Conservation (phyloP, 495 filamentous ascomycete genomes). For the Rhizodiscina lignyota region DNA sequence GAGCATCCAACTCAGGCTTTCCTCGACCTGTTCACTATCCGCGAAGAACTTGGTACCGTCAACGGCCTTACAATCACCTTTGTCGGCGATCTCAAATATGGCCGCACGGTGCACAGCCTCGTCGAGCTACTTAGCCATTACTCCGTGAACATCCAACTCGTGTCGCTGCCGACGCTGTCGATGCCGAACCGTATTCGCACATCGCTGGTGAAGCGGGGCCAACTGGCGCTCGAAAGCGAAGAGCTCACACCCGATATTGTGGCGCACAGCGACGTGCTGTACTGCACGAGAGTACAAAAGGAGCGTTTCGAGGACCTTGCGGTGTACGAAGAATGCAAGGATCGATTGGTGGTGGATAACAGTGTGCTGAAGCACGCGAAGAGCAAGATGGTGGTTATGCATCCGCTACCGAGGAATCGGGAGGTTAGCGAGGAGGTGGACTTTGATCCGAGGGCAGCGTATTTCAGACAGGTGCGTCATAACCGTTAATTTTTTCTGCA, state of each 20-base stretch:
- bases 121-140: conserved; percentile 88
- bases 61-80: conserved; percentile 92
- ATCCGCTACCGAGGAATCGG: conserved; percentile 81
- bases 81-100: conserved; percentile 79
- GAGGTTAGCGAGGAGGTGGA: conserved; percentile 94
- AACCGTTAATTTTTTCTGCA: neutral
- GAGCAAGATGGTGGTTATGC: conserved; percentile 79
- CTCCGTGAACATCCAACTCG: conserved; percentile 82
- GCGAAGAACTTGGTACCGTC: conserved; percentile 90
- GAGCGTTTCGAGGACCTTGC: conserved; percentile 70
- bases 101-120: conserved; percentile 85
- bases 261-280: conserved; percentile 71
- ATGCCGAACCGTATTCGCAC: conserved; percentile 60
- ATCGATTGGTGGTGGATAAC: conserved; percentile 76
- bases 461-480: conserved; percentile 88
- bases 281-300: conserved; percentile 92
- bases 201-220: conserved; percentile 50
- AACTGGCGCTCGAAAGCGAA: conserved; percentile 56
- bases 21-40: conserved; percentile 96
- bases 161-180: conserved; percentile 49
- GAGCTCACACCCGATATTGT: conserved; percentile 74
- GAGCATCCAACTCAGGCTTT: conserved; percentile 97
- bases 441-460: conserved; percentile 90
- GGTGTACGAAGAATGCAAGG: conserved; percentile 75
- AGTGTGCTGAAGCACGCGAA: conserved; percentile 83